Evolutionary conservation across 2,329 filamentous ascomycete genomes (phyloP).

Genomic region (Phaeomoniella chlamydospora): DNA sequence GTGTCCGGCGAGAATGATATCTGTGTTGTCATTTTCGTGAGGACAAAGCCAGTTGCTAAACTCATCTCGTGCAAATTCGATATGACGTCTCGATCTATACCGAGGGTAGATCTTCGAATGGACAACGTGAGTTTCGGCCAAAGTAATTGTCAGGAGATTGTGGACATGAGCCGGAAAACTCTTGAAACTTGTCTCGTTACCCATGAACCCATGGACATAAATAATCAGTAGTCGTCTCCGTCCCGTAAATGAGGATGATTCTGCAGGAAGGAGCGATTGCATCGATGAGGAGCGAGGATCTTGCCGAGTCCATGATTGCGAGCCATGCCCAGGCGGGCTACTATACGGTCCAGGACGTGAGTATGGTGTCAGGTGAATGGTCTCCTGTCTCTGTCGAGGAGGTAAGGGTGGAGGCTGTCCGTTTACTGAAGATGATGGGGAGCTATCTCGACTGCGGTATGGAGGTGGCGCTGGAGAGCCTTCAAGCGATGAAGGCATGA

Average conservation of each 20-base stretch:
- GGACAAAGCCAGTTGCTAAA: conserved; percentile 71
- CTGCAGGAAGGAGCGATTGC: conserved; percentile 15
- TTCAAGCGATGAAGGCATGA: background rate
- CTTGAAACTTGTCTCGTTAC: conserved; percentile 72
- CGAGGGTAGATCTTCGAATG: conserved; percentile 55
- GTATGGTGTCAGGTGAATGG: background rate
- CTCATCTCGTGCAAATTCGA: conserved; percentile 58
- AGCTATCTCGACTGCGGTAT: background rate
- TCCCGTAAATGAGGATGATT: conserved; percentile 12
- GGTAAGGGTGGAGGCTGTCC: background rate
- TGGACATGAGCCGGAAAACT: conserved; percentile 84
- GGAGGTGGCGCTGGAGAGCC: background rate
- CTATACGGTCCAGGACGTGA: background rate
- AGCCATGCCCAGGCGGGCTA: background rate
- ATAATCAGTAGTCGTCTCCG: conserved; percentile 52
- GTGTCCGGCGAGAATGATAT: conserved; percentile 73
- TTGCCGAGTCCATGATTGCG: conserved; percentile 9
- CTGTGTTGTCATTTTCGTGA: conserved; percentile 58
- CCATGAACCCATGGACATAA: conserved; percentile 85
- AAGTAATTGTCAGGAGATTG: conserved; percentile 49
- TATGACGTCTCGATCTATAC: conserved; percentile 28
- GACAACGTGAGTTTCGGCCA: conserved; percentile 61
- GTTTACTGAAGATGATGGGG: background rate
- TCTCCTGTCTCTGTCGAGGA: background rate
- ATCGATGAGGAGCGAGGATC: conserved; percentile 14